Percentiles rank a stretch among this genome's conserved stretches.
These are phyloP conservation scores for Tricladium varicosporioides DNA, from an alignment of 2,329 filamentous ascomycete species.

Conservation along the genomic window DNA sequence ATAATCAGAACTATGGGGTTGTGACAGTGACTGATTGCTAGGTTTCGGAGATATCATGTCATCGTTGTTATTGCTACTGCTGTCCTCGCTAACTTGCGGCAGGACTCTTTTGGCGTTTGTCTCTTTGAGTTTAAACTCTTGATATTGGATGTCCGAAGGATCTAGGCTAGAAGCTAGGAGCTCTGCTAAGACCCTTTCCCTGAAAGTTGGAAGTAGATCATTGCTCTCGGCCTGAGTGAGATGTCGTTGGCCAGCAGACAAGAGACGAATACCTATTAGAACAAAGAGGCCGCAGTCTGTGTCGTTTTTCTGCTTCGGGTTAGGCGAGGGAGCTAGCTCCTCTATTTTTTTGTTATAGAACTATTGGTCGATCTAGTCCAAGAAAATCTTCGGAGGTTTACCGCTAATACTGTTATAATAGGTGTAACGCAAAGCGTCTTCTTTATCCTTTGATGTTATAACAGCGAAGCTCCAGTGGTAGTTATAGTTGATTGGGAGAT, in stretches of 20 bases:
- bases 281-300: slow-evolving; percentile 16
- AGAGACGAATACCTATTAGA: slow-evolving; percentile 14
- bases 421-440: slow-evolving; percentile 5
- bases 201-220: slow-evolving; percentile 12
- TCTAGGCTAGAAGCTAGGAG: slow-evolving; percentile 17
- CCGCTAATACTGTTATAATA: slow-evolving; percentile 16
- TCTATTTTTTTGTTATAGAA: background rate
- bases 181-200: slow-evolving; percentile 16
- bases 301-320: slow-evolving; percentile 10
- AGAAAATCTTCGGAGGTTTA: slow-evolving; percentile 1
- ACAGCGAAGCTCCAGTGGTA: slow-evolving; percentile 15
- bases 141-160: slow-evolving; percentile 9
- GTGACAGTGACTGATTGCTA: too few species aligned
- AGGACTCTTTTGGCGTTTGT: background rate
- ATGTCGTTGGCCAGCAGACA: slow-evolving; percentile 9
- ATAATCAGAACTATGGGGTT: too few species aligned
- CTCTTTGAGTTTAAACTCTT: slow-evolving; percentile 10
- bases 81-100: background rate
- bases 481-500: slow-evolving; percentile 9
- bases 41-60: too few species aligned
- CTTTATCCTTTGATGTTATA: slow-evolving; percentile 9
- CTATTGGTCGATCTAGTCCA: slow-evolving; percentile 5
- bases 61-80: background rate
- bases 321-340: background rate
- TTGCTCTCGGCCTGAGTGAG: slow-evolving; percentile 12